Percentiles rank a stretch among this genome's conserved stretches.
Evolutionary conservation across 176 grass and related monocot genomes (phyloP).

Genomic region (Avena atlantica): DNA sequence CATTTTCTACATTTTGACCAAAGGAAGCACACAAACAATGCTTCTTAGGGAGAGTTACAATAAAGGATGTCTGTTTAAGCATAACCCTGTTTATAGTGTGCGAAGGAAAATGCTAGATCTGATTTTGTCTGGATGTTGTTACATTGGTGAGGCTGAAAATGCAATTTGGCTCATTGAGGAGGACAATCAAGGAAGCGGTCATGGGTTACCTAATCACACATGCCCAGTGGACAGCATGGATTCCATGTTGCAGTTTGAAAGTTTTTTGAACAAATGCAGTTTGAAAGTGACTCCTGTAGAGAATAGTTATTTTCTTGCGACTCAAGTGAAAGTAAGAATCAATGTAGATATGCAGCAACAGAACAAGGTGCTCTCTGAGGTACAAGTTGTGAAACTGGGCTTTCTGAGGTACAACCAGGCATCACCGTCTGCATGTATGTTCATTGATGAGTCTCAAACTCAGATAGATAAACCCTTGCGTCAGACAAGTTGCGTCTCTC

Average conservation of each 20-base stretch:
- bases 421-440: not conserved
- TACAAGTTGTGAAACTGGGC: not conserved
- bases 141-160: conserved; percentile 32
- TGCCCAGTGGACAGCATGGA: not conserved
- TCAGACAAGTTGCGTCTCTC: conserved; percentile 2
- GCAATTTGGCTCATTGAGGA: conserved; percentile 14
- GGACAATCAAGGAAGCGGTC: conserved; percentile 26
- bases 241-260: conserved; percentile 18
- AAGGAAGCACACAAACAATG: conserved; percentile 57
- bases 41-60: conserved; percentile 63
- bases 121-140: conserved; percentile 46
- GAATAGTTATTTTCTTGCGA: not conserved
- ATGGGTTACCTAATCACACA: not conserved
- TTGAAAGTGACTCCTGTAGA: not conserved
- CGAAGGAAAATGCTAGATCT: conserved; percentile 65
- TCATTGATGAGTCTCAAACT: conserved; percentile 15
- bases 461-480: not conserved
- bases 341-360: not conserved
- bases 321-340: not conserved
- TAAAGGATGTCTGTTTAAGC: conserved; percentile 57
- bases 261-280: not conserved
- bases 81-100: conserved; percentile 55
- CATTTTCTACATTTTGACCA: conserved; percentile 78
- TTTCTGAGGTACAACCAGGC: not conserved
- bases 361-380: conserved; percentile 14